phyloP scores from a whole-genome alignment of 805 yeast genomes.

The Lipomyces spencermartinsiae region DNA sequence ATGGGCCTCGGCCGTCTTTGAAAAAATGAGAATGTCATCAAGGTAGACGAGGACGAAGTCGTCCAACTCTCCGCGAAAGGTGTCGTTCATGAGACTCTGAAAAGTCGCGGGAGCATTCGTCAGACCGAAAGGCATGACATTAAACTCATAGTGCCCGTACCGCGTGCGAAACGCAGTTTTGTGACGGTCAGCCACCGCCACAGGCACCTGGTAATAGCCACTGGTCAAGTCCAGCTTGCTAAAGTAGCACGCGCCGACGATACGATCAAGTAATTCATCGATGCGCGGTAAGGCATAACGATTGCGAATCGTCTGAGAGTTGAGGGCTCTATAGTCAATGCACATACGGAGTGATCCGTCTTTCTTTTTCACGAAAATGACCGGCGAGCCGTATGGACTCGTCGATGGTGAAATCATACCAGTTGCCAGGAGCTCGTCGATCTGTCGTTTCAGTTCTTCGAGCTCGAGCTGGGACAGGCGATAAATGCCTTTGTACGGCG shows the following conservation, averaged over 20 bases:
- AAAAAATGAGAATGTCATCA: slow-evolving; percentile 38
- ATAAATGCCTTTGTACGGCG: too few relatives aligned
- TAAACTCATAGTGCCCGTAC: slow-evolving; percentile 40
- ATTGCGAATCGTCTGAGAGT: too few relatives aligned
- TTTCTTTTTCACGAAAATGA: slow-evolving; percentile 38
- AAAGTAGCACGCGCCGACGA: slow-evolving; percentile 26
- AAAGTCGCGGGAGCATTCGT: slow-evolving; percentile 43
- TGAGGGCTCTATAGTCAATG: slow-evolving; percentile 20
- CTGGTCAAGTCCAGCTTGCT: slow-evolving; percentile 37
- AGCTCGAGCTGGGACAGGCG: too few relatives aligned
- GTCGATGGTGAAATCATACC: too few relatives aligned
- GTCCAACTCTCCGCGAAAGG: too few relatives aligned
- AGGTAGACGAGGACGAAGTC: not conserved
- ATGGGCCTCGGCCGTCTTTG: slow-evolving; percentile 29
- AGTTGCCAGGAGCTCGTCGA: too few relatives aligned
- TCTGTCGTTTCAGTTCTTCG: too few relatives aligned
- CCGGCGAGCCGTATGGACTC: too few relatives aligned
- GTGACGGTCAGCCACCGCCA: too few relatives aligned
- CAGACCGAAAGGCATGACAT: slow-evolving; percentile 44
- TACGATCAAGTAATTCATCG: slow-evolving; percentile 20
- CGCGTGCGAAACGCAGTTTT: slow-evolving; percentile 41
- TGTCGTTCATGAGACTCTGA: slow-evolving; percentile 33
- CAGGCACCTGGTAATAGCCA: slow-evolving; percentile 32
- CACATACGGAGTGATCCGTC: too few relatives aligned
- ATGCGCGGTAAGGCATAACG: slow-evolving; percentile 36